These are phyloP conservation scores for Phlebopus sp. DNA, from an alignment of 1,284 basidiomycete genomes.

Conservation along the genomic window DNA sequence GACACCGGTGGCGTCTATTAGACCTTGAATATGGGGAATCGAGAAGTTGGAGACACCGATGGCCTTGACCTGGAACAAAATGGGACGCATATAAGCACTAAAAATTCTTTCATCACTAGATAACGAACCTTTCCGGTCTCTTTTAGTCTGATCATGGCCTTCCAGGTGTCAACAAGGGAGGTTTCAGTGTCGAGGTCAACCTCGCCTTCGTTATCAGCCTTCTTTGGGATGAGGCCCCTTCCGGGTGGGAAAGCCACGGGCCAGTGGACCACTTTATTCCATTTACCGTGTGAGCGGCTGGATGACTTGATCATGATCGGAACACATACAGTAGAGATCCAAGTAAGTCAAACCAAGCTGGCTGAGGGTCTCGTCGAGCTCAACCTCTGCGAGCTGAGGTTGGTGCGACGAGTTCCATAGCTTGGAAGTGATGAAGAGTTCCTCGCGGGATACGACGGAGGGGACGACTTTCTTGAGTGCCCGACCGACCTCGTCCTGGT, in stretches of 20 bases:
- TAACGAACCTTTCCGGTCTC: slow-evolving; percentile 41
- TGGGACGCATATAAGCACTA: neutral
- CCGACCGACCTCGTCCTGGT: slow-evolving; percentile 73
- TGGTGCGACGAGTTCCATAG: slow-evolving; percentile 72
- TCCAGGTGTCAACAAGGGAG: slow-evolving; percentile 79
- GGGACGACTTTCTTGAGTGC: slow-evolving; percentile 78
- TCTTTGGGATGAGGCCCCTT: slow-evolving; percentile 54
- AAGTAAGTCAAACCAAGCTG: slow-evolving; percentile 74
- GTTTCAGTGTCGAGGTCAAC: slow-evolving; percentile 58
- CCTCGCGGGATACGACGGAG: slow-evolving; percentile 75
- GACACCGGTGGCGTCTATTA: slow-evolving; percentile 74
- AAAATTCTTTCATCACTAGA: neutral
- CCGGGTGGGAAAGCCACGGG: slow-evolving; percentile 74
- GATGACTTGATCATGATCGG: neutral
- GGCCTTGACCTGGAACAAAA: slow-evolving; percentile 43
- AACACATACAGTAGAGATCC: slow-evolving; percentile 67
- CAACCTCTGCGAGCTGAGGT: slow-evolving; percentile 63
- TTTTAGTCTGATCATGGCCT: slow-evolving; percentile 65
- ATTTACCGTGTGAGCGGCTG: neutral
- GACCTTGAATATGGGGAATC: slow-evolving; percentile 60
- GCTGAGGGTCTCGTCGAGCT: slow-evolving; percentile 71
- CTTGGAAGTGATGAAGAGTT: slow-evolving; percentile 85
- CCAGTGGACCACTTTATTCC: slow-evolving; percentile 76
- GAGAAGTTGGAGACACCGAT: slow-evolving; percentile 85
- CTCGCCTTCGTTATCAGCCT: slow-evolving; percentile 44